Evolutionary conservation across 2,329 filamentous ascomycete genomes (phyloP).

Genomic region (Domatiomyces globalis): DNA sequence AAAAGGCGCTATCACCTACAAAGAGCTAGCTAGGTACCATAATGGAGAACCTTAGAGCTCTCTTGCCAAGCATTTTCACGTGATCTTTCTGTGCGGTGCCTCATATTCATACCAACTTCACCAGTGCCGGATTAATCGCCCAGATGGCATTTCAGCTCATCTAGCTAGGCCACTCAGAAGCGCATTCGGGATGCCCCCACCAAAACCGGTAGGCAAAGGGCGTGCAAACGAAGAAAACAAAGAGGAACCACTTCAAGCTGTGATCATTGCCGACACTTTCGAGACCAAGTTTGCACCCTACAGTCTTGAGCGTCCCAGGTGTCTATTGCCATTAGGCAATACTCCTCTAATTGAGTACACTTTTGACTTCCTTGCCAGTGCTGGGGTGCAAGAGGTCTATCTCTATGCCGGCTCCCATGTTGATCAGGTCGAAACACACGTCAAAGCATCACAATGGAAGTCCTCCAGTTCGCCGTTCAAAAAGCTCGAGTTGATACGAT

Average conservation of each 20-base stretch:
- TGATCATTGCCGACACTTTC: constrained; percentile 87
- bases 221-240: constrained; percentile 41
- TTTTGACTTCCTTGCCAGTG: constrained; percentile 86
- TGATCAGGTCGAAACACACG: constrained; percentile 74
- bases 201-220: constrained; percentile 21
- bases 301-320: constrained; percentile 79
- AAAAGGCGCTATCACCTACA: too few relatives aligned
- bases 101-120: too few relatives aligned
- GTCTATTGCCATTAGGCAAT: constrained; percentile 83
- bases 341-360: constrained; percentile 95
- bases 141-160: too few relatives aligned
- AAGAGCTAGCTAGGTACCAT: too few relatives aligned
- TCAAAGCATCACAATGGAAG: constrained; percentile 64
- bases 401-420: constrained; percentile 83
- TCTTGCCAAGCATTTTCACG: too few relatives aligned
- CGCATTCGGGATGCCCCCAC: background rate
- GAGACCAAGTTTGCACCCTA: constrained; percentile 85
- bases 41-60: too few relatives aligned
- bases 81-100: too few relatives aligned
- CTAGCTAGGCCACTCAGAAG: background rate
- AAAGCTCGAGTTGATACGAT: constrained; percentile 69
- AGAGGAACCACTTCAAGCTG: constrained; percentile 49
- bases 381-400: constrained; percentile 86
- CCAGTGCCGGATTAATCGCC: too few relatives aligned
- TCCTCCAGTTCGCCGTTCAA: constrained; percentile 65